phyloP scores from a whole-genome alignment of 805 yeast species.

The Candida maesae region DNA sequence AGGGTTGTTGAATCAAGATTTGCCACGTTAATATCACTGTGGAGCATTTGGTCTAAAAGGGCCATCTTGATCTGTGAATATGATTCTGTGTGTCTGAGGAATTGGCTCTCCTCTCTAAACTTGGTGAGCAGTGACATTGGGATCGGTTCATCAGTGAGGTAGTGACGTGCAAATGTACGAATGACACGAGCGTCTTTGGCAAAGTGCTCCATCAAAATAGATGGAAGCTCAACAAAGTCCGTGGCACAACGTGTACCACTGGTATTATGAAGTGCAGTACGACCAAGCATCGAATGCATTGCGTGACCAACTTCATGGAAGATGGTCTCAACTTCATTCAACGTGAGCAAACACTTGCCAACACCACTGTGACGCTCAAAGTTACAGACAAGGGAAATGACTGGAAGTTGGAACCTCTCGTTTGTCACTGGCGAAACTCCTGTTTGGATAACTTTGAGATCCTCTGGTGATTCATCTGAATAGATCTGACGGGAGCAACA shows the following conservation, averaged over 20 bases:
- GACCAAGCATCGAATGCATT: constrained; percentile 94
- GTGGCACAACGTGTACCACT: constrained; percentile 95
- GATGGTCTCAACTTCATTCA: constrained; percentile 84
- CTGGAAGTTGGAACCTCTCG: constrained; percentile 73
- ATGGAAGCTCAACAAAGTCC: constrained; percentile 95
- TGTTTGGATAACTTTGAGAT: constrained; percentile 32
- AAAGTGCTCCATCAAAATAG: constrained; percentile 93
- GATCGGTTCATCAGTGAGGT: constrained; percentile 55
- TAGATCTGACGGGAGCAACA: constrained; percentile 86
- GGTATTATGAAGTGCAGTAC: constrained; percentile 84
- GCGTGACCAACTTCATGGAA: constrained; percentile 99
- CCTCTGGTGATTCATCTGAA: constrained; percentile 43
- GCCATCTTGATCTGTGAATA: constrained; percentile 91
- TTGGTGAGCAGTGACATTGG: constrained; percentile 46
- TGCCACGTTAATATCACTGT: constrained; percentile 36
- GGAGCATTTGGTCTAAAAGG: constrained; percentile 76
- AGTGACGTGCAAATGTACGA: constrained; percentile 66
- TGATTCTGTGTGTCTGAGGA: constrained; percentile 65
- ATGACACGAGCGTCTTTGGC: constrained; percentile 79
- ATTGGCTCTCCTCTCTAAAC: constrained; percentile 47
- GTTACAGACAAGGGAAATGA: constrained; percentile 85
- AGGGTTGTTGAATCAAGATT: constrained; percentile 53
- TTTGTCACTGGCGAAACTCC: constrained; percentile 35
- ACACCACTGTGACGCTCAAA: constrained; percentile 45
- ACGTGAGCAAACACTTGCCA: constrained; percentile 56